Conservation (phyloP, 2,329 filamentous ascomycete genomes). For the Neonectria punicea region DNA sequence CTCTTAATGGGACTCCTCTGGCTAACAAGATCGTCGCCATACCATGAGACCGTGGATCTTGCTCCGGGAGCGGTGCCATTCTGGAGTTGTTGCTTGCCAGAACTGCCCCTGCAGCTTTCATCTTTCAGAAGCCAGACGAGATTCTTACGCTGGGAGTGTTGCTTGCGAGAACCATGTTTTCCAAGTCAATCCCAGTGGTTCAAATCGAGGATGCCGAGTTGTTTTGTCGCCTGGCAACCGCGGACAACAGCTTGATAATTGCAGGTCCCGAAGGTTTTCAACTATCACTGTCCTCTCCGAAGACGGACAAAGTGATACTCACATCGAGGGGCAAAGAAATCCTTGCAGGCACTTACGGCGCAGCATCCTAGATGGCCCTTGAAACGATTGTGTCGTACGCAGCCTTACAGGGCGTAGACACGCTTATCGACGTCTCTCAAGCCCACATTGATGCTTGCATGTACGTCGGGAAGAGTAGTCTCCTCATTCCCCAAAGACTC, state of each 20-base stretch:
- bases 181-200: constrained; percentile 53
- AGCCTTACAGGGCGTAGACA: constrained; percentile 21
- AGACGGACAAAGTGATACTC: constrained; percentile 7
- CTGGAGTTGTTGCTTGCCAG: constrained; percentile 55
- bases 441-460: constrained; percentile 41
- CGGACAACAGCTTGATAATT: neutral
- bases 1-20: constrained; percentile 48
- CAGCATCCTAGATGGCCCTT: constrained; percentile 24
- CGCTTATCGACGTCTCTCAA: constrained; percentile 34
- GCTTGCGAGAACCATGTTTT: constrained; percentile 54
- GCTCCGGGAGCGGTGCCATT: constrained; percentile 56
- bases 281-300: neutral
- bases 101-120: constrained; percentile 50
- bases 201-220: constrained; percentile 35
- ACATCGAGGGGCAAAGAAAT: constrained; percentile 22
- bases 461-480: constrained; percentile 28
- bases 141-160: constrained; percentile 58
- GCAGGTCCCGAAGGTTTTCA: neutral
- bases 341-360: constrained; percentile 23
- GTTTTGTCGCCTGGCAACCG: neutral
- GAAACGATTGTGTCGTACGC: constrained; percentile 32
- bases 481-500: constrained; percentile 26
- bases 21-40: constrained; percentile 52
- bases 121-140: constrained; percentile 55
- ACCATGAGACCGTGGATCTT: constrained; percentile 58